Evolutionary conservation across 2,329 filamentous ascomycete species (phyloP).

Genomic region (Talaromyces atroroseus): DNA sequence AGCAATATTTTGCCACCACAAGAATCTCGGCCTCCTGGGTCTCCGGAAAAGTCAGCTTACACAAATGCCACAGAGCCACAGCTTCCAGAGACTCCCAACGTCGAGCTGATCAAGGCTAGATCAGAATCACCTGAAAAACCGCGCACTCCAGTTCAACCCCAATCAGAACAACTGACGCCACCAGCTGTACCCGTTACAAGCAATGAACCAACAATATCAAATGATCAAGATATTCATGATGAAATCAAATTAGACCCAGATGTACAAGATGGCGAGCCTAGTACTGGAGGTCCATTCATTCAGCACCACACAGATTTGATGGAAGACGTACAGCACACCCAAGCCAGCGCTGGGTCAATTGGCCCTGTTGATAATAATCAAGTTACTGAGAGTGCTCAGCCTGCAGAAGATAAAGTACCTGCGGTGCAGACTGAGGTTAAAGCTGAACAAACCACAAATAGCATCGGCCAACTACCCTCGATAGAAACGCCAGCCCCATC

Average conservation of each 20-base stretch:
- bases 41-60: slow-evolving; percentile 11
- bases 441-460: background rate
- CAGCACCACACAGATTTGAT: background rate
- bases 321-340: background rate
- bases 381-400: background rate
- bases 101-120: slow-evolving; percentile 9
- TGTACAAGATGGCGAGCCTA: background rate
- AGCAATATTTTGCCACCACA: slow-evolving; percentile 1
- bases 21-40: slow-evolving; percentile 3
- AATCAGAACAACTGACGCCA: slow-evolving; percentile 13
- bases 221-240: background rate
- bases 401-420: background rate
- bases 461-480: background rate
- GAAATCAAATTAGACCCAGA: background rate
- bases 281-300: background rate
- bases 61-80: background rate
- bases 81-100: background rate
- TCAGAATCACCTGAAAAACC: slow-evolving; percentile 9
- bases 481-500: background rate
- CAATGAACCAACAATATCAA: slow-evolving; percentile 4
- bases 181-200: background rate
- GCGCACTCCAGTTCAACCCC: slow-evolving; percentile 7
- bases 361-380: background rate
- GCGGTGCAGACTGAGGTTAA: background rate
- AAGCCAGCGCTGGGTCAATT: background rate